phyloP scores from a whole-genome alignment of 306 rosid species.

The Urtica urens region DNA sequence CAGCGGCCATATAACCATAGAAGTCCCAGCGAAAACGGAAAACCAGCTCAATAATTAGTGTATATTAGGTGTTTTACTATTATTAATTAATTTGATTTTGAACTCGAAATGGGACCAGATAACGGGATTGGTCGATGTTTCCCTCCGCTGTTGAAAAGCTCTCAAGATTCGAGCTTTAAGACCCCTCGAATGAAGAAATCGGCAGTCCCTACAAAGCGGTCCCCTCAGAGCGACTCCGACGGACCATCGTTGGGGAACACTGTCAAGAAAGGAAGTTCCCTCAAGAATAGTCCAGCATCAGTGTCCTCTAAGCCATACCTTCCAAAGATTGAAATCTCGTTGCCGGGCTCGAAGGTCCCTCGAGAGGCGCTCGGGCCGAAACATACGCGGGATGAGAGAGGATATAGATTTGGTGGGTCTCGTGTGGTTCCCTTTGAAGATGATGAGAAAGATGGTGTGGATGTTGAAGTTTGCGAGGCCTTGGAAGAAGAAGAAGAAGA shows the following conservation, averaged over 20 bases:
- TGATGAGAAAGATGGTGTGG: constrained; percentile 21
- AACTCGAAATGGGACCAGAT: constrained; percentile 32
- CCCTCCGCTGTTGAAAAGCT: constrained; percentile 25
- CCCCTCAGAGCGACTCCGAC: constrained; percentile 44
- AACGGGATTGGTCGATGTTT: constrained; percentile 31
- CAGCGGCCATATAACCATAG: no score
- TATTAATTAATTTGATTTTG: constrained; percentile 8
- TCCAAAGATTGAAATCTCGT: constrained; percentile 35
- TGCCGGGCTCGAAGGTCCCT: constrained; percentile 25
- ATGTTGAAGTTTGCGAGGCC: constrained; percentile 23
- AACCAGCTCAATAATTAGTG: no score
- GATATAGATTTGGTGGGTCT: constrained; percentile 36
- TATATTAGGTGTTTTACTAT: no score
- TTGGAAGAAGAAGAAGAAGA: constrained; percentile 45
- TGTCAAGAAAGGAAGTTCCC: constrained; percentile 24
- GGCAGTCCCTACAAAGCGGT: constrained; percentile 42
- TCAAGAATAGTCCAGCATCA: constrained; percentile 25
- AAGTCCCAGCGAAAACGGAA: no score
- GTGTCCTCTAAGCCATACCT: constrained; percentile 35
- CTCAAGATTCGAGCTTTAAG: constrained; percentile 27
- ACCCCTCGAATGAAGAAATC: constrained; percentile 41
- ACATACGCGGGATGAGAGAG: constrained; percentile 43
- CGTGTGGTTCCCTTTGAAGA: constrained; percentile 65
- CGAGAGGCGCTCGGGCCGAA: constrained; percentile 31
- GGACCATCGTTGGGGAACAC: constrained; percentile 31